Evolutionary conservation across 2,329 filamentous ascomycete genomes (phyloP).

Genomic region (Aspergillus terreus): DNA sequence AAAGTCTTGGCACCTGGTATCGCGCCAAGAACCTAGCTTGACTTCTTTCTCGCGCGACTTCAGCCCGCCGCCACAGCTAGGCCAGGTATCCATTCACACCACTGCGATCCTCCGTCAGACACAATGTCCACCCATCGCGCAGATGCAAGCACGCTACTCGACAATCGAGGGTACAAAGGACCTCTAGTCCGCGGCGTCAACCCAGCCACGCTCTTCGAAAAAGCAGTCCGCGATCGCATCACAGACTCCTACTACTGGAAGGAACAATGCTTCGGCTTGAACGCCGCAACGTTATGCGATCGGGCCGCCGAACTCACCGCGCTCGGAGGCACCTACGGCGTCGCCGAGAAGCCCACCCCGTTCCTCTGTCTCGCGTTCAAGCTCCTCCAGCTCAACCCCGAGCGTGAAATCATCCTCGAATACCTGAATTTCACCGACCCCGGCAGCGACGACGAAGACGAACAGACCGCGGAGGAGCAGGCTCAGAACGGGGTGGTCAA

Average conservation of each 20-base stretch:
- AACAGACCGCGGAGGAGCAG: conserved; percentile 19
- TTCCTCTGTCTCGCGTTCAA: conserved; percentile 96
- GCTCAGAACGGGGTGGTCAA: conserved; percentile 29
- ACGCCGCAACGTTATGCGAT: conserved; percentile 75
- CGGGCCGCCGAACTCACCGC: conserved; percentile 80
- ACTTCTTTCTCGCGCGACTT: conserved; percentile 6
- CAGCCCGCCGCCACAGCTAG: not conserved
- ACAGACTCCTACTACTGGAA: conserved; percentile 97
- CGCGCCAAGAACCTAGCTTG: conserved; percentile 8
- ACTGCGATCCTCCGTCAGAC: conserved; percentile 40
- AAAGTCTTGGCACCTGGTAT: conserved; percentile 18
- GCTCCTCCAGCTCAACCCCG: conserved; percentile 80
- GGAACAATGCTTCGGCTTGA: conserved; percentile 95
- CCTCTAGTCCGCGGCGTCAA: conserved; percentile 83
- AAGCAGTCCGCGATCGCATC: conserved; percentile 91
- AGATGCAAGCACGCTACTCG: conserved; percentile 73
- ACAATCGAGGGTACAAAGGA: conserved; percentile 79
- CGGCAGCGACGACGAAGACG: conserved; percentile 47
- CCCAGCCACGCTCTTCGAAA: conserved; percentile 93
- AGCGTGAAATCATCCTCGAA: conserved; percentile 71
- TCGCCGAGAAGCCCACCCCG: conserved; percentile 76
- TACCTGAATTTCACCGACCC: conserved; percentile 77
- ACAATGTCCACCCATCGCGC: conserved; percentile 62
- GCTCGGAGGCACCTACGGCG: conserved; percentile 84
- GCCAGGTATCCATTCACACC: not conserved